Conservation (phyloP, 2,329 filamentous ascomycete species). For the Sporothrix inflata region DNA sequence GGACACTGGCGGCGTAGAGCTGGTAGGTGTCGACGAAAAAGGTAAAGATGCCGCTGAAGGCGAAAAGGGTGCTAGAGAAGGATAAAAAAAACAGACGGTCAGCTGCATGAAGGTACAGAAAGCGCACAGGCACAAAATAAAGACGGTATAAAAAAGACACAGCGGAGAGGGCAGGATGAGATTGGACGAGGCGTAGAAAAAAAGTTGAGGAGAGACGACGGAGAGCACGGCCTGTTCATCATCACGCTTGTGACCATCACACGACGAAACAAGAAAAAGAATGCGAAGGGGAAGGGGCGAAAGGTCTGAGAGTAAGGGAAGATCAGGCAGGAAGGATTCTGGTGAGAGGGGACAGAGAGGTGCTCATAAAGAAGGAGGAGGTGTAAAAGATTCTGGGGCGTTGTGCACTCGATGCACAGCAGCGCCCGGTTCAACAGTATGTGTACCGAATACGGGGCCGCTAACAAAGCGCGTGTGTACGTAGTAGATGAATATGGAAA, state of each 20-base stretch:
- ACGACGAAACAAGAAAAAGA: constrained; percentile 37
- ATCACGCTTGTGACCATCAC: constrained; percentile 36
- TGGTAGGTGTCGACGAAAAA: constrained; percentile 84
- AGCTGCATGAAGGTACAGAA: constrained; percentile 36
- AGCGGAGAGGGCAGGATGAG: constrained; percentile 39
- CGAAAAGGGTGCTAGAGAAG: constrained; percentile 66
- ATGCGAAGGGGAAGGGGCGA: background rate
- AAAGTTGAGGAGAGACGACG: constrained; percentile 11
- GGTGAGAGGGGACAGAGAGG: constrained; percentile 2
- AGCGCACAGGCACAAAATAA: background rate
- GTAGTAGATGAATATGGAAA: background rate
- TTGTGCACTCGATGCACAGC: constrained; percentile 13
- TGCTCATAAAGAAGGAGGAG: background rate
- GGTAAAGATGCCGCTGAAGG: constrained; percentile 84
- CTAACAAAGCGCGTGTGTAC: background rate
- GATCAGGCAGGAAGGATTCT: constrained; percentile 4
- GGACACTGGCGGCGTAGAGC: constrained; percentile 72
- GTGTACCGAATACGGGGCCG: constrained; percentile 7
- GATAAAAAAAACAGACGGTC: constrained; percentile 35
- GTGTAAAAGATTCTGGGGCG: background rate
- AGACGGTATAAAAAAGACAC: constrained; percentile 34
- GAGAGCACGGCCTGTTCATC: background rate
- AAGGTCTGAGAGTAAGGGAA: background rate
- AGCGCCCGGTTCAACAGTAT: background rate
- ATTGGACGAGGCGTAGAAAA: constrained; percentile 30